Percentiles rank a stretch among this genome's conserved stretches.
These are phyloP conservation scores for Nakazawaea laoshanensis DNA, from an alignment of 805 yeast species.

Conservation along the genomic window DNA sequence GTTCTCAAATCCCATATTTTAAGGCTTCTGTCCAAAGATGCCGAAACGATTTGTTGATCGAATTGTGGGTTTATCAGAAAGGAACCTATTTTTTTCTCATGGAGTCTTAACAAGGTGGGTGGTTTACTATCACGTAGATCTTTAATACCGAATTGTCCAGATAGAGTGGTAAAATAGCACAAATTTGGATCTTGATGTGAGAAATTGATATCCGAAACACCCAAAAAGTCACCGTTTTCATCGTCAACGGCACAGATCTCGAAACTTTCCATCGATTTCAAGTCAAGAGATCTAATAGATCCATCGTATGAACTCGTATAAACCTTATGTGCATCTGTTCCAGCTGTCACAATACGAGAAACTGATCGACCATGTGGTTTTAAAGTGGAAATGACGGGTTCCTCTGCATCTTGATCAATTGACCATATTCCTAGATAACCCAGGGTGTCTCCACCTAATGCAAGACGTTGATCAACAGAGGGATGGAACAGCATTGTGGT, in stretches of 20 bases:
- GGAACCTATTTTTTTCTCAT: constrained; percentile 90
- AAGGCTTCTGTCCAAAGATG: constrained; percentile 79
- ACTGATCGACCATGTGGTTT: constrained; percentile 73
- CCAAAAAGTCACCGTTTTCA: constrained; percentile 46
- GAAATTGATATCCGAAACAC: constrained; percentile 68
- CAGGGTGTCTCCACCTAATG: constrained; percentile 82
- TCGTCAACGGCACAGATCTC: constrained; percentile 54
- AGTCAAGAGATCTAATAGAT: constrained; percentile 64
- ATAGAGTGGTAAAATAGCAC: constrained; percentile 66
- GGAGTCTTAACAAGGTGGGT: constrained; percentile 42
- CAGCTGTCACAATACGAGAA: constrained; percentile 50
- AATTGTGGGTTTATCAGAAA: constrained; percentile 69
- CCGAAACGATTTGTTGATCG: constrained; percentile 67
- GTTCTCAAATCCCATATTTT: constrained; percentile 82
- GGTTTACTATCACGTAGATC: constrained; percentile 60
- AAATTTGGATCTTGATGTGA: constrained; percentile 40
- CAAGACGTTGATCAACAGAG: constrained; percentile 44
- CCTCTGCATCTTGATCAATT: constrained; percentile 35
- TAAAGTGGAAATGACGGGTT: constrained; percentile 51
- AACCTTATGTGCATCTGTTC: constrained; percentile 42
- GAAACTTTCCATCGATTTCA: constrained; percentile 47
- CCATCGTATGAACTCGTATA: constrained; percentile 84
- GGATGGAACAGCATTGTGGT: constrained; percentile 77
- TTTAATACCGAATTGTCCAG: constrained; percentile 70
- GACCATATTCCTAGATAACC: constrained; percentile 91